A percentile compares a stretch with the other conserved stretches of the same genome.
phyloP scores from a whole-genome alignment of 176 grass and related monocot genomes.

The Pontederia paniculata region DNA sequence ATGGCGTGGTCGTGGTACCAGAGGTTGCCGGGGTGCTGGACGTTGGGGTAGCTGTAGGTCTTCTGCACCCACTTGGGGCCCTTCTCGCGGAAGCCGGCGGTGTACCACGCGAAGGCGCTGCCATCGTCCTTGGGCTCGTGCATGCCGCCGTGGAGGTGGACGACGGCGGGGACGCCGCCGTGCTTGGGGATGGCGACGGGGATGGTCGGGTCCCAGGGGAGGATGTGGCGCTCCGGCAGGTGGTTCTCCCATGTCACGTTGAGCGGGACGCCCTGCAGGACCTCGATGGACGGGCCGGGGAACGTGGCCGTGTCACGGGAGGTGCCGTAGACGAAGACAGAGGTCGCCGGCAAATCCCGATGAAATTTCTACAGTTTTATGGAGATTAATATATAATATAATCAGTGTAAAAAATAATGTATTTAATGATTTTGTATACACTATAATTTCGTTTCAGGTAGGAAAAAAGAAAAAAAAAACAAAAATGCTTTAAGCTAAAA shows the following conservation, averaged over 20 bases:
- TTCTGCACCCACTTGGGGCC: constrained; percentile 27
- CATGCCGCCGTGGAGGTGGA: constrained; percentile 62
- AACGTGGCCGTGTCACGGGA: constrained; percentile 28
- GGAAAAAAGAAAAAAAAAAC: too few relatives aligned
- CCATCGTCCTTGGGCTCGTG: constrained; percentile 48
- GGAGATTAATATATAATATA: neutral
- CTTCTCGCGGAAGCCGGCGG: constrained; percentile 27
- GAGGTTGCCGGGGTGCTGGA: constrained; percentile 38
- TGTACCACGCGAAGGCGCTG: constrained; percentile 58
- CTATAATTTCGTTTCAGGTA: too few relatives aligned
- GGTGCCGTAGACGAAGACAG: constrained; percentile 54
- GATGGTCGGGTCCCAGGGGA: constrained; percentile 59
- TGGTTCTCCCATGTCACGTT: constrained; percentile 59
- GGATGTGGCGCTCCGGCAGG: constrained; percentile 47
- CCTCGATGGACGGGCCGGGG: constrained; percentile 57
- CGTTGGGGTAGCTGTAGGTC: constrained; percentile 55
- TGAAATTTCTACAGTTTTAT: constrained; percentile 53
- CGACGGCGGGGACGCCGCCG: constrained; percentile 61
- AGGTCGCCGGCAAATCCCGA: constrained; percentile 50
- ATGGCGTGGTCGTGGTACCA: constrained; percentile 74
- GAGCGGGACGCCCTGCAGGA: constrained; percentile 38
- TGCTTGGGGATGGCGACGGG: constrained; percentile 27
- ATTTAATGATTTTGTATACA: neutral
- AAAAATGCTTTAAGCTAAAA: too few relatives aligned
- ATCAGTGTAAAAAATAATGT: neutral